Percentiles rank a stretch among this genome's conserved stretches.
Evolutionary conservation across 768 basidiomycete species (phyloP).

Genomic region (Tricholoma bakamatsutake): DNA sequence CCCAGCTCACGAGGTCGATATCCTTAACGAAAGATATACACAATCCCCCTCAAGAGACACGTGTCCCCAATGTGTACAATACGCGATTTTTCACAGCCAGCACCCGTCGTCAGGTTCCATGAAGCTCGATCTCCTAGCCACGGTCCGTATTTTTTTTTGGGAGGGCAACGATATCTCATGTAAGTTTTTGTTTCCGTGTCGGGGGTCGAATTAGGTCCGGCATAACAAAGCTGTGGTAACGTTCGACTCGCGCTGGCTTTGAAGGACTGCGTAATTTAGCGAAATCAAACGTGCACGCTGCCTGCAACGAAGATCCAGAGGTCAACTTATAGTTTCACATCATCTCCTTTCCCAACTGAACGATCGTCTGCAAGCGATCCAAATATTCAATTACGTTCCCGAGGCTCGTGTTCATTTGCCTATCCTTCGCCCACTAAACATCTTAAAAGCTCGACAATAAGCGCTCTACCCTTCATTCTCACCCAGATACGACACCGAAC

Average conservation of each 20-base stretch:
- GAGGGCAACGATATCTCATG: not conserved
- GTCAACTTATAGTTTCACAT: not conserved
- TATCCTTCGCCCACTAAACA: not conserved
- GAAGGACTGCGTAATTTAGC: not conserved
- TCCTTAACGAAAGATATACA: not conserved
- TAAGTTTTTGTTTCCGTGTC: not conserved
- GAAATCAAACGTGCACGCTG: not conserved
- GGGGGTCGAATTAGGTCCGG: not conserved
- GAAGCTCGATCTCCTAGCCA: not conserved
- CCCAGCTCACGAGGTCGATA: not conserved
- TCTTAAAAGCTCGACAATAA: not conserved
- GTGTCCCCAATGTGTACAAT: not conserved
- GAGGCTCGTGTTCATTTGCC: not conserved
- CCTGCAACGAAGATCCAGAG: not conserved
- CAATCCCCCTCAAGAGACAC: not conserved
- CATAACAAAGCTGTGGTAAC: not conserved
- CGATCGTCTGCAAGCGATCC: not conserved
- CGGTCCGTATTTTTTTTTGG: not conserved
- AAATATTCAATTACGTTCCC: not conserved
- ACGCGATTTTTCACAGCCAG: not conserved
- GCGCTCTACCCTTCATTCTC: not conserved
- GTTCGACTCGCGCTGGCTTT: not conserved
- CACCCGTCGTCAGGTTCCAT: not conserved
- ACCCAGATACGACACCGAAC: not conserved
- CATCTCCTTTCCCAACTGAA: not conserved